Base-by-base conservation (phyloP, 2,329 filamentous ascomycete genomes). In the Exophiala xenobiotica region DNA sequence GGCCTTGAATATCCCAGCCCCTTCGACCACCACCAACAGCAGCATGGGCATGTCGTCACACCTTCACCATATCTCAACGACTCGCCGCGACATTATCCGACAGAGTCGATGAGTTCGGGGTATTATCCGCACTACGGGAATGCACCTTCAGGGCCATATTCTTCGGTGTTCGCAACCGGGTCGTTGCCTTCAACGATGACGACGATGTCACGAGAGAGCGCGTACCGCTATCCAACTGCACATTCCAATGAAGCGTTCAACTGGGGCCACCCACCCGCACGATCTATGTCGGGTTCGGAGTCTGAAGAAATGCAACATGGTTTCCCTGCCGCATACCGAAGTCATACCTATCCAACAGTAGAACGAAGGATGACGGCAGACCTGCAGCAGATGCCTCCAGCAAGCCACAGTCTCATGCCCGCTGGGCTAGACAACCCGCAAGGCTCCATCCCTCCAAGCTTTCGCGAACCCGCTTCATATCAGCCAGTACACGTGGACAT, bases 341-440 rank as follows among this genome's bases (percentile, higher is more conserved):
- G 48, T 9, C 50, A 58, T 29, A 58, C 52, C 9, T 58, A 55
- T 23, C 55, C 55, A 3, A 54, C 46, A n/a, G 50, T 55, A 14
- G 52, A 58, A 16, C 43, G 49, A 33, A 40, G 45, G 31, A 50
- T 47, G 24, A 42, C 51, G 18, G 31, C 41, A 12, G 44, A 50
- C 14, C 40, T 48, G 22, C 52, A 50, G 16, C 55, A 58, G 6
- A 24, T 52, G 9, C 41, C 52, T 5, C 26, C 49, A 19, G 43
- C 51, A 8, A 41, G 24, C 35, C 29, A 46, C 27, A 26, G 24
- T 8, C 19, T 49, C 19, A 22, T 46, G 29, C 31, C 38, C n/a
- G 19, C 53, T 24, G 42, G 44, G 16, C 47, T 50, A 14, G 55
- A 54, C 11, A 41, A 24, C 41, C 49, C 46, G 39, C 38, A 40